A percentile compares a stretch with the other conserved stretches of the same genome.
These are phyloP conservation scores for Adansonia grandidieri DNA, from an alignment of 441 rosid species.

Conservation along the genomic window DNA sequence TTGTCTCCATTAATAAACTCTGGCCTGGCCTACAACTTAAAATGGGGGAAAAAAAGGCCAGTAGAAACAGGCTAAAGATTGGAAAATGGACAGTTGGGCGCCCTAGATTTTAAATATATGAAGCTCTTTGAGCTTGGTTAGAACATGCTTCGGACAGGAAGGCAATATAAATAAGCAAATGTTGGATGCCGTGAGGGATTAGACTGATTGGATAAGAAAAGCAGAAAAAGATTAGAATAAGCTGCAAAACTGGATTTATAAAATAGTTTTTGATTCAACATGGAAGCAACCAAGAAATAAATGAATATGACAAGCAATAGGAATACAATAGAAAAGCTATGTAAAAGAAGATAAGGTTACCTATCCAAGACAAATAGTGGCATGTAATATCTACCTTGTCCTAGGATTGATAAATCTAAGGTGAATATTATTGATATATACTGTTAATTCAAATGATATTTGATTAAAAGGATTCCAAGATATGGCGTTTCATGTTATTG, in stretches of 20 bases:
- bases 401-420: background rate
- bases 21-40: background rate
- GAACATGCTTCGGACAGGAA: background rate
- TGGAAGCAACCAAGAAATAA: background rate
- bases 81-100: background rate
- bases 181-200: background rate
- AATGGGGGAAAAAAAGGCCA: background rate
- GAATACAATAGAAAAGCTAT: background rate
- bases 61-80: background rate
- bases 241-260: background rate
- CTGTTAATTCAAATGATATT: no score
- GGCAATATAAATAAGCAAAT: background rate
- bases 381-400: background rate
- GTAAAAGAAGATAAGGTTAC: background rate
- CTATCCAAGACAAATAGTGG: no score
- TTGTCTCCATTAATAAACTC: no score
- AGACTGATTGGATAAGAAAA: slow-evolving; percentile 2
- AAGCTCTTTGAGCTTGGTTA: background rate
- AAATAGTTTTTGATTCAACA: background rate
- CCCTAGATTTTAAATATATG: background rate
- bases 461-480: no score
- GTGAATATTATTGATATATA: no score
- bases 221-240: background rate
- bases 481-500: no score
- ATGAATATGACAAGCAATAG: no score